Conservation (phyloP, 1,284 basidiomycete species). For the Rugosomyces carneus region DNA sequence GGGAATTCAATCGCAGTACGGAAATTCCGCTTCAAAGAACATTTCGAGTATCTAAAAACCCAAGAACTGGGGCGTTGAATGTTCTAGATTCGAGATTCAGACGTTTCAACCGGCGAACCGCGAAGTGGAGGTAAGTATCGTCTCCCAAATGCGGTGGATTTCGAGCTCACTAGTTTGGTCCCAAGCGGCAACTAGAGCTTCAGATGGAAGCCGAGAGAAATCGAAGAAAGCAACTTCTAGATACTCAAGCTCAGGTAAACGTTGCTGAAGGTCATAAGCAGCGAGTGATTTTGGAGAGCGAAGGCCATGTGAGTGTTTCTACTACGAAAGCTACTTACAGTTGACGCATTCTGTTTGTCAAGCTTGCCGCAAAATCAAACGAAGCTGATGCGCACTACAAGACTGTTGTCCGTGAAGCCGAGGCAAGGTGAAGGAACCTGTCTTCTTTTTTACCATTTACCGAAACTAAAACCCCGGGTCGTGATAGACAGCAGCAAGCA, state of each 20-base stretch:
- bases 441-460: too few relatives aligned
- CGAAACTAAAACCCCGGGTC: too few relatives aligned
- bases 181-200: conserved; percentile 44
- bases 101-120: conserved; percentile 47
- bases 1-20: conserved; percentile 39
- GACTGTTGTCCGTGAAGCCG: conserved; percentile 38
- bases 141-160: too few relatives aligned
- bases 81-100: conserved; percentile 49
- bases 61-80: conserved; percentile 49
- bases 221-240: conserved; percentile 46
- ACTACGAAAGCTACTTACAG: neutral
- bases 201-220: conserved; percentile 54
- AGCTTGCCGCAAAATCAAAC: conserved; percentile 39
- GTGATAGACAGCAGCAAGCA: conserved; percentile 34
- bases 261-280: conserved; percentile 51
- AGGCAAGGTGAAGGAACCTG: conserved; percentile 25
- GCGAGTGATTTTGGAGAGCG: conserved; percentile 44
- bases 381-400: conserved; percentile 41
- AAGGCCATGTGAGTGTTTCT: conserved; percentile 32
- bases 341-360: neutral
- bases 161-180: neutral
- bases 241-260: conserved; percentile 50
- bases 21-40: neutral
- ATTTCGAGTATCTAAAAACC: neutral
- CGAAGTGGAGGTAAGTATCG: conserved; percentile 42